phyloP scores from a whole-genome alignment of 805 yeast genomes.

The Komagataella populi region DNA sequence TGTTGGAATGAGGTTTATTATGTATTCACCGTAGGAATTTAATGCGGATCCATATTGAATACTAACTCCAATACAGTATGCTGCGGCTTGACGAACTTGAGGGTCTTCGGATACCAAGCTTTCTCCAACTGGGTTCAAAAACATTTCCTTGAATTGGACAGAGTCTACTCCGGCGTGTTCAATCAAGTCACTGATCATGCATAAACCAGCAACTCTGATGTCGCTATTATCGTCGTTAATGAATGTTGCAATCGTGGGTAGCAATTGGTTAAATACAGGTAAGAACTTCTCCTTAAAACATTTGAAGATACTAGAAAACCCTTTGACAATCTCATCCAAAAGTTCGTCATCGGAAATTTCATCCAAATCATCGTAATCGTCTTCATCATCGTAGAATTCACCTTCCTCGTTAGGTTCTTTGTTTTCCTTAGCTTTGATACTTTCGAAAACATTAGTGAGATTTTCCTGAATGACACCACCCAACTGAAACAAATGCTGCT shows the following conservation, averaged over 20 bases:
- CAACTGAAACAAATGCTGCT: slow-evolving; percentile 38
- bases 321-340: slow-evolving; percentile 72
- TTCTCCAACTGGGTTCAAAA: slow-evolving; percentile 51
- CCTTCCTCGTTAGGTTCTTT: slow-evolving; percentile 77
- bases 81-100: slow-evolving; percentile 75
- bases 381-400: slow-evolving; percentile 22
- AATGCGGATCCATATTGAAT: slow-evolving; percentile 64
- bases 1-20: slow-evolving; percentile 59
- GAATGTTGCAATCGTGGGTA: slow-evolving; percentile 49
- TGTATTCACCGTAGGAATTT: slow-evolving; percentile 38
- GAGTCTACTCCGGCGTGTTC: slow-evolving; percentile 69
- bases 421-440: slow-evolving; percentile 59
- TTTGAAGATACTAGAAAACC: slow-evolving; percentile 58
- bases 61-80: slow-evolving; percentile 72
- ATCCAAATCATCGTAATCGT: slow-evolving; percentile 16
- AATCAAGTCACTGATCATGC: slow-evolving; percentile 67
- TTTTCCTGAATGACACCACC: slow-evolving; percentile 47
- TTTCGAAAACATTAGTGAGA: slow-evolving; percentile 52
- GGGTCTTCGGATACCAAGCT: slow-evolving; percentile 55
- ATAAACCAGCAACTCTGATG: slow-evolving; percentile 63
- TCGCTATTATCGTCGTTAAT: slow-evolving; percentile 56
- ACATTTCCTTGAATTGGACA: slow-evolving; percentile 46
- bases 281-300: slow-evolving; percentile 43
- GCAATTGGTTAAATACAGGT: slow-evolving; percentile 47
- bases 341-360: slow-evolving; percentile 85